Percentiles rank a stretch among this genome's conserved stretches.
These are phyloP conservation scores for Malassezia arunalokei DNA, from an alignment of 1,284 basidiomycete species.

Conservation along the genomic window DNA sequence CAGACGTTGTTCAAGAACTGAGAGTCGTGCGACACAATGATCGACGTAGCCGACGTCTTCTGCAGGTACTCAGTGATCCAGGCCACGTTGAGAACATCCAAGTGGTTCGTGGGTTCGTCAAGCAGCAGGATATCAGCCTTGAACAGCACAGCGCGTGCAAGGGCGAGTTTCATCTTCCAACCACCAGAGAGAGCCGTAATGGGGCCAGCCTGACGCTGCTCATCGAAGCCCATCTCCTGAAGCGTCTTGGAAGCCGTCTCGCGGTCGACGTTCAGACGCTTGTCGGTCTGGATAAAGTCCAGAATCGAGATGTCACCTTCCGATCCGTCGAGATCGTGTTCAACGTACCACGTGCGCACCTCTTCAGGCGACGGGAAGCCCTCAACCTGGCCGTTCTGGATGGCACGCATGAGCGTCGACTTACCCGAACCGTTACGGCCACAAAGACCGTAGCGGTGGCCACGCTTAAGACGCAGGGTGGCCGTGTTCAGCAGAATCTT, in stretches of 20 bases:
- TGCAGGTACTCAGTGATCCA: conserved; percentile 46
- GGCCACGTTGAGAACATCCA: conserved; percentile 46
- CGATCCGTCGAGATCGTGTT: conserved; percentile 46
- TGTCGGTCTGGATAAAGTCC: conserved; percentile 43
- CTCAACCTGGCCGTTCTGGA: conserved; percentile 47
- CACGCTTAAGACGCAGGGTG: conserved; percentile 46
- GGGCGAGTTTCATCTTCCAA: conserved; percentile 47
- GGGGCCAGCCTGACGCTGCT: conserved; percentile 37
- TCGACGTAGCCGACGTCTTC: conserved; percentile 37
- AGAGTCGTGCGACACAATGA: conserved; percentile 47
- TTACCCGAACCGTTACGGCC: conserved; percentile 47
- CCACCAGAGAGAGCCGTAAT: conserved; percentile 46
- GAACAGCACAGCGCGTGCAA: conserved; percentile 46
- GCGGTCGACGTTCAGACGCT: conserved; percentile 34
- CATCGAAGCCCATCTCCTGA: conserved; percentile 45
- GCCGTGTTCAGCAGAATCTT: conserved; percentile 47
- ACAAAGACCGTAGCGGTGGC: conserved; percentile 46
- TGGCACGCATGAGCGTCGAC: conserved; percentile 46
- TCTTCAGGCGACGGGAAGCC: conserved; percentile 46
- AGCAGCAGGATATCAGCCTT: conserved; percentile 46
- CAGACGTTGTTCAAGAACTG: conserved; percentile 45
- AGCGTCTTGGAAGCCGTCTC: conserved; percentile 37
- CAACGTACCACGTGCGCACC: conserved; percentile 47
- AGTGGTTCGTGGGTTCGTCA: conserved; percentile 47
- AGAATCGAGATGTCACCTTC: conserved; percentile 44